Evolutionary conservation across 352 stramenopile species (phyloP), one percentile per base, ranked within the genome.

Genomic region (Thraustochytrium sp.): DNA sequence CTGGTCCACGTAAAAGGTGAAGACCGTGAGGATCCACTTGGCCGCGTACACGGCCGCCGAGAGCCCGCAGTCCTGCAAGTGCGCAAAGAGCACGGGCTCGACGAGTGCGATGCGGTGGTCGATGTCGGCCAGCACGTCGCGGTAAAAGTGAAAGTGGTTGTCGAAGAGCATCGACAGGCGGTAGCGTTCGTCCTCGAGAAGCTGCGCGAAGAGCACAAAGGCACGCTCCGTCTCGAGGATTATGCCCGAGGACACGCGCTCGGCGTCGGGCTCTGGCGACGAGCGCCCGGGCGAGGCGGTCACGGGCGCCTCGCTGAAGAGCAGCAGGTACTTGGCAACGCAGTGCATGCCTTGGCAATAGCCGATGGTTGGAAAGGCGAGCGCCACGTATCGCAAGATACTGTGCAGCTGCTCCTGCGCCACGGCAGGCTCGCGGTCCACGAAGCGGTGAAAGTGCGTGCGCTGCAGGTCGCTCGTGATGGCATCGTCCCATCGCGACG

Each of bases 1-100:
- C 53, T 80, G 68, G 34, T 80, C 68, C 48, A 80, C 68, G 49
- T 80, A 80, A 75, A 80, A 80, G n/a, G 68, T 80, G 29, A 80
- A 80, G 34, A 80, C 4, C 34, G 68, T 80, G 21, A 80, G 68
- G 2, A 80, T 80, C 68, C 68, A 80, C 51, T 80, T 80, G 3
- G 68, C 53, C n/a, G 68, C 68, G 38, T 80, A 80, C n/a, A 80
- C 68, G 37, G 76, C 68, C 13, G 68, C 68, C 23, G 21, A 38
- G 68, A 80, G 68, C 4, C 68, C 68, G 34, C 34, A 48, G 21
- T 44, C 34, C 26, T 46, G 36, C 1, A 80, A 44, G 44, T 80
- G 68, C 5, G 44, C n/a, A 51, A 65, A 80, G 26, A 80, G 53
- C 34, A 80, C 68, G 5, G 68, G 68, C 51, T 80, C 68, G 37